phyloP scores from a whole-genome alignment of 1,284 basidiomycete genomes.

The Bjerkandera adusta region DNA sequence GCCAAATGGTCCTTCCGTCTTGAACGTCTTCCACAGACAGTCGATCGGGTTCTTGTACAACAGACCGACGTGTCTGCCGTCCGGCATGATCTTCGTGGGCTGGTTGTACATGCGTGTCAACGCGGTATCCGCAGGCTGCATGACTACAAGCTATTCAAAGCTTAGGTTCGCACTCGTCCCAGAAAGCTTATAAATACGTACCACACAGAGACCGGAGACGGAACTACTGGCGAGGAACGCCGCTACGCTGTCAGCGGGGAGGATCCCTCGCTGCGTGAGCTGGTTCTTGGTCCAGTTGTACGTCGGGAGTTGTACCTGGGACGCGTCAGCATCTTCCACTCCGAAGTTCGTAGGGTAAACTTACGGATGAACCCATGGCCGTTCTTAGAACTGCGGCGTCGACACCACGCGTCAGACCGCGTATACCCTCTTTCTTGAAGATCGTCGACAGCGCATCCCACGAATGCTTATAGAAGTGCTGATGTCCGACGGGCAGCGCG shows the following conservation, averaged over 20 bases:
- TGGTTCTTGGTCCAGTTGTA: conserved; percentile 92
- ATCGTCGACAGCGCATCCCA: conserved; percentile 83
- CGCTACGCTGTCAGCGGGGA: conserved; percentile 75
- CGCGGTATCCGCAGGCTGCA: conserved; percentile 89
- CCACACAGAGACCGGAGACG: conserved; percentile 90
- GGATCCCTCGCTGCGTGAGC: conserved; percentile 62
- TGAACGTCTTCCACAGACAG: conserved; percentile 94
- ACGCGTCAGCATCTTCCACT: background rate
- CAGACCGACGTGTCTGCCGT: conserved; percentile 74
- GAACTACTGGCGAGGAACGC: conserved; percentile 88
- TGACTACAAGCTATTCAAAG: conserved; percentile 64
- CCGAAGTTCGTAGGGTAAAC: conserved; percentile 16
- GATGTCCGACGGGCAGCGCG: conserved; percentile 89
- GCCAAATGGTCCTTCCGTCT: conserved; percentile 85
- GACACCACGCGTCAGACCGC: conserved; percentile 86
- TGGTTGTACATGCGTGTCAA: conserved; percentile 97
- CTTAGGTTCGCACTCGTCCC: too few relatives aligned
- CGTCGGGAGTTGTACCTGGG: conserved; percentile 88
- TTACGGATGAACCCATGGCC: conserved; percentile 87
- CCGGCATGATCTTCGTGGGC: conserved; percentile 70
- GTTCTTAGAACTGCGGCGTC: conserved; percentile 94
- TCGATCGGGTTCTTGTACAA: conserved; percentile 93
- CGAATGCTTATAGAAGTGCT: conserved; percentile 87
- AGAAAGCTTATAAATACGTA: conserved; percentile 49
- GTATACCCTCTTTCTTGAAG: conserved; percentile 71